Base-by-base conservation (phyloP, 1,284 basidiomycete species). In the Neonothopanus nambi region DNA sequence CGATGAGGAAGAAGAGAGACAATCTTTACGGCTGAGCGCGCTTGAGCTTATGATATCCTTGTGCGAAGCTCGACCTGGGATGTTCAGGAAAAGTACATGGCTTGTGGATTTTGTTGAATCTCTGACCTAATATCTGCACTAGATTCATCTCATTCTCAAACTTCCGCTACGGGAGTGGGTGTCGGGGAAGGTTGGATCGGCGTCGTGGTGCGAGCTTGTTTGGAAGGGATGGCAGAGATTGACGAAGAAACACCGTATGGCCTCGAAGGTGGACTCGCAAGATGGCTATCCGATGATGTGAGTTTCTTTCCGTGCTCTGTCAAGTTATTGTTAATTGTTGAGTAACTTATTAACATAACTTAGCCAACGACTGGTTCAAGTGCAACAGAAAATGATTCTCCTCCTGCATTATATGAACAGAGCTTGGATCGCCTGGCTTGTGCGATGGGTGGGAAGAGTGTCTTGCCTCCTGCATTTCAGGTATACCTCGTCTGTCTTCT, bases 151-250 rank as follows among this genome's bases (percentile, higher is more conserved):
- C 30, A 33, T 33, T 28, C 26, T 28, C 41, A 37, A 15, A 30
- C 43, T 24, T 35, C 44, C 17, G 6, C 24, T 9, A 30, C 40
- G 36, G 38, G 44, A 17, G 44, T 40, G 17, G 24, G 41, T 50
- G 28, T 50, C 6, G 48, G 48, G 6, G 39, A 50, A 33, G 48
- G 48, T 5, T 91, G 89, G 89, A 80, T 84, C 3, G 75, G 75
- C 8, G 76, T 82, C 13, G 69, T 89, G 35, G 85, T 91, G 0
- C 70, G 84, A 3, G 86, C 85, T 3, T 91, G 88, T 67, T 67
- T 90, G 37, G 89, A 91, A 61, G 86, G 85, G 0, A 92, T 91
- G 88, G 82, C 85, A 18, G 88, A 91, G 67, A 74, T 93, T 23
- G 80, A 84, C 8, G 75, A 85, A 35, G 70, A 73, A 5, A 69